Evolutionary conservation across 345 rosid species (phyloP), one percentile per base, ranked within the genome.

Genomic region (Arabis alpina): DNA sequence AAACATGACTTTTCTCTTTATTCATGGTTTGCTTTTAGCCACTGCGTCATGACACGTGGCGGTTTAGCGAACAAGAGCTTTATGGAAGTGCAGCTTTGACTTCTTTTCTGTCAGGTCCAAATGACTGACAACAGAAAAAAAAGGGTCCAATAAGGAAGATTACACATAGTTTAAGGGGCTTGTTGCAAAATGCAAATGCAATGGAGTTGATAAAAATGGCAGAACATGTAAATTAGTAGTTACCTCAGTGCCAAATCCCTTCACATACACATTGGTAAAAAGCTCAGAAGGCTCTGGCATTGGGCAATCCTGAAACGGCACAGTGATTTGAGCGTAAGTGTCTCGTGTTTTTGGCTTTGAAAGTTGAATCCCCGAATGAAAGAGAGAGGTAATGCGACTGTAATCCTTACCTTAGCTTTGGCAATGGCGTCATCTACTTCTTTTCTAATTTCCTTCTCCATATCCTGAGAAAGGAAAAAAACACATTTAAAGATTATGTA

Each of bases 371-470:
- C n/a, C 27, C 16, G 15, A 59, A 15, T 14, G 45, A 30, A 32
- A 64, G 4, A 34, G 47, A 34, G 32, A 63, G 6, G 37, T 34
- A 34, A 53, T 16, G 37, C 10, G 6, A 44, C 37, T 34, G 14
- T 52, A 34, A 13, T 48, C 23, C 23, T 53, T 75, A 88, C 99
- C 96, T 94, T 94, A 48, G 99, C 99, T 86, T 89, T 82, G 42
- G 96, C 96, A 79, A 94, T 90, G 70, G 99, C 97, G 6, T 84
- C 91, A 45, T 92, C 99, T 48, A 94, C 98, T 77, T 86, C 84
- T 85, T 92, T 94, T 62, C 93, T 88, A 37, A 85, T 45, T 84
- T 88, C 89, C 80, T 94, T 94, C 77, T 94, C 98, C 41, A 84
- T 88, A 79, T 94, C 99, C 99, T 91, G 84, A 57, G 56, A 19